phyloP scores from a whole-genome alignment of 495 filamentous ascomycete genomes.

The Neurospora sp. region DNA sequence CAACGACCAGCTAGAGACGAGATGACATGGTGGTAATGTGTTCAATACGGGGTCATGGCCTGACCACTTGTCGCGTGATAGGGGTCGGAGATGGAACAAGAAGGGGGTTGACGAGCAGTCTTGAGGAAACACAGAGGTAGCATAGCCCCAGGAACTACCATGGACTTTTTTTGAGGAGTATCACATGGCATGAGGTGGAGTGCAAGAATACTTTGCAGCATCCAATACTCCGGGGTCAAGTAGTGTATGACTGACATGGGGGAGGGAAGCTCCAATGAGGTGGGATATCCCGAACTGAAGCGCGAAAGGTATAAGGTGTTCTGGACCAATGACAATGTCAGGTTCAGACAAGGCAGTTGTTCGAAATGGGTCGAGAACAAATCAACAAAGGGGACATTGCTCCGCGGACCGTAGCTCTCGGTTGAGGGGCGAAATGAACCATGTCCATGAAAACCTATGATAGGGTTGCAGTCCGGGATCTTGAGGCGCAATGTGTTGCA shows the following conservation, averaged over 20 bases:
- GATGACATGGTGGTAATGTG: background rate
- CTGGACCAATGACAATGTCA: background rate
- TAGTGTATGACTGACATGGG: background rate
- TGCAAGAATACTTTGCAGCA: no score
- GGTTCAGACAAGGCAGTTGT: background rate
- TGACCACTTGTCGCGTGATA: background rate
- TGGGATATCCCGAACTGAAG: background rate
- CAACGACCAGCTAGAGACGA: background rate
- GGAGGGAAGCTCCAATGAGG: background rate
- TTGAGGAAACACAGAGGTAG: background rate
- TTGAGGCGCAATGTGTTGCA: background rate
- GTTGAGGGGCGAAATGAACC: background rate
- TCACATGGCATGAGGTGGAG: background rate
- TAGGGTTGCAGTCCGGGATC: background rate
- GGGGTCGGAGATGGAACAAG: background rate
- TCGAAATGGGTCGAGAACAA: background rate
- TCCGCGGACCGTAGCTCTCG: background rate
- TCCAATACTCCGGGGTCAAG: background rate
- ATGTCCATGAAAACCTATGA: background rate
- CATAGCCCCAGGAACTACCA: background rate
- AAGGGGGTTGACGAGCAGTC: background rate
- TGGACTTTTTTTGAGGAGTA: background rate
- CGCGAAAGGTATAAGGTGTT: background rate
- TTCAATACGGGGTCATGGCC: background rate
- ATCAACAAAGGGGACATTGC: background rate